phyloP scores from a whole-genome alignment of 139 green algal genomes.

The Chlamydomonas sp. region DNA sequence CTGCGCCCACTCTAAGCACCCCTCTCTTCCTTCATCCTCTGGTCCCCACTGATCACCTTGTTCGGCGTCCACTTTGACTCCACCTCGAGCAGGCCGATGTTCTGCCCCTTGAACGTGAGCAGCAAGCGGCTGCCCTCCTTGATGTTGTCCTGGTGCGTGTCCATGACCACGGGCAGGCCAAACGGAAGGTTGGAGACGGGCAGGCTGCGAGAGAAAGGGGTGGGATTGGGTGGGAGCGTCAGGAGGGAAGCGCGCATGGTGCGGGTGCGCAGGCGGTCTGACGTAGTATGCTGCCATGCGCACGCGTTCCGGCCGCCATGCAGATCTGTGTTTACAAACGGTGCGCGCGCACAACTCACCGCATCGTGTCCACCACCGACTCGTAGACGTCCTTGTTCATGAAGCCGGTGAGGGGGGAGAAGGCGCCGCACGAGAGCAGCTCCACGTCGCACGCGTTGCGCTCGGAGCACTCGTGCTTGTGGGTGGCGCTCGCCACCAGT shows the following conservation, averaged over 20 bases:
- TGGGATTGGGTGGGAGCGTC: too few species aligned
- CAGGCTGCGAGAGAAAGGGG: constrained; percentile 44
- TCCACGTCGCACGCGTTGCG: constrained; percentile 89
- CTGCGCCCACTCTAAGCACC: too few species aligned
- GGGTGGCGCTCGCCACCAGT: constrained; percentile 30
- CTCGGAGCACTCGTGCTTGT: constrained; percentile 63
- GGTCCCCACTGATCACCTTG: too few species aligned
- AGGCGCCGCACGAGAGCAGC: constrained; percentile 77
- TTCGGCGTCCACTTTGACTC: constrained; percentile 77
- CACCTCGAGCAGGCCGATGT: constrained; percentile 75
- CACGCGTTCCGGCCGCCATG: too few species aligned
- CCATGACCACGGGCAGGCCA: constrained; percentile 84
- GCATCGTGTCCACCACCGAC: constrained; percentile 68
- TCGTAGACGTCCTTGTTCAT: constrained; percentile 76
- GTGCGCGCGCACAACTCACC: constrained; percentile 29
- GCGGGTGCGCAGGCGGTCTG: too few species aligned
- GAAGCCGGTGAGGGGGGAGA: constrained; percentile 83
- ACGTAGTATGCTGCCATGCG: too few species aligned
- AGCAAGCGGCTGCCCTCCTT: constrained; percentile 69
- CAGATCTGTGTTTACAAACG: too few species aligned
- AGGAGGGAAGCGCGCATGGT: too few species aligned
- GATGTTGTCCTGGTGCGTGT: constrained; percentile 68
- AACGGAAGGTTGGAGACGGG: constrained; percentile 63
- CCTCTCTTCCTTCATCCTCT: too few species aligned
- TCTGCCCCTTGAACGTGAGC: constrained; percentile 79